Percentiles rank a stretch among this genome's conserved stretches.
These are phyloP conservation scores for Asterophora lycoperdoides DNA, from an alignment of 768 basidiomycete genomes.

Conservation along the genomic window DNA sequence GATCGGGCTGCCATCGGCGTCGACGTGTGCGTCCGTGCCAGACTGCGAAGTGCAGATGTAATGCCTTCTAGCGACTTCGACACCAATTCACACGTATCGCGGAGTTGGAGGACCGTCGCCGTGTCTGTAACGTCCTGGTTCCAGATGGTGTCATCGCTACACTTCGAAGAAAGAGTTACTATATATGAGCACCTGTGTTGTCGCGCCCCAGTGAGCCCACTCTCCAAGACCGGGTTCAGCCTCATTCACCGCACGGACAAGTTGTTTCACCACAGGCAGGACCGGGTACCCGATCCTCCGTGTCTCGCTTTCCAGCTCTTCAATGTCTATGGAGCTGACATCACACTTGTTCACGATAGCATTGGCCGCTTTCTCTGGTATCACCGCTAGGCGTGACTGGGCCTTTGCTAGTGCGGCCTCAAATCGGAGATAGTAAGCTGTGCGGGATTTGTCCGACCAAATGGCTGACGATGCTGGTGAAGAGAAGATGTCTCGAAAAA, in stretches of 20 bases:
- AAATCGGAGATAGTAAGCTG: constrained; percentile 30
- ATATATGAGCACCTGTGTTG: constrained; percentile 35
- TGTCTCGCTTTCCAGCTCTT: constrained; percentile 34
- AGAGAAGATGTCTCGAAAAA: constrained; percentile 40
- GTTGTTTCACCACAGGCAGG: constrained; percentile 39
- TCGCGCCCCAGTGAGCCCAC: constrained; percentile 46
- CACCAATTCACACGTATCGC: constrained; percentile 34
- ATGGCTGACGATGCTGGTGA: constrained; percentile 32
- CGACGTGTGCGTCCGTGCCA: constrained; percentile 28
- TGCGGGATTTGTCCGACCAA: constrained; percentile 37
- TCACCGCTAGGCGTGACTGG: constrained; percentile 35
- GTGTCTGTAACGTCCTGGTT: constrained; percentile 48
- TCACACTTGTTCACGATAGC: constrained; percentile 32
- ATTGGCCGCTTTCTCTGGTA: constrained; percentile 34
- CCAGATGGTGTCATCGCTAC: not conserved
- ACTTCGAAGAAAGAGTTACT: not conserved
- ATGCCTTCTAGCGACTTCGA: constrained; percentile 26
- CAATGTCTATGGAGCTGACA: constrained; percentile 34
- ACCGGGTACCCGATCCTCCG: constrained; percentile 43
- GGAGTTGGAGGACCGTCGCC: constrained; percentile 38
- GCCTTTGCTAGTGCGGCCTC: constrained; percentile 32
- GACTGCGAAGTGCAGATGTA: constrained; percentile 21
- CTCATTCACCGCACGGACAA: constrained; percentile 35
- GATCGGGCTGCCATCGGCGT: constrained; percentile 45
- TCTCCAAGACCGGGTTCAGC: constrained; percentile 34